Base-by-base conservation (phyloP, 129 eudicot species). In the Glebionis coronaria region DNA sequence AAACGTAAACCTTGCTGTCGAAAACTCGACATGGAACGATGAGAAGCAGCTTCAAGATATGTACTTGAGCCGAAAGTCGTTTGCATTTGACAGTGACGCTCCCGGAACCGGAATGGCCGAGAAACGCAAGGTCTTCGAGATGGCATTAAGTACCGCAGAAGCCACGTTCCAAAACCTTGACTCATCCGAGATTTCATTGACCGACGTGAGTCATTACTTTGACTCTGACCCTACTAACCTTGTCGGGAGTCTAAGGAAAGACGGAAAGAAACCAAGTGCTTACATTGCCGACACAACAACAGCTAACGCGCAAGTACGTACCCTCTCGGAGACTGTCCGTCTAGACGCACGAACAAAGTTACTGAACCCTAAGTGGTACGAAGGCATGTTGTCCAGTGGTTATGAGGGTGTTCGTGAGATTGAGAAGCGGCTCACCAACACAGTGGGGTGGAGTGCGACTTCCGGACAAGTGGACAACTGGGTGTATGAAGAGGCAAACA, bases 1-100 rank as follows among this genome's bases (percentile, higher is more conserved):
- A 29, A 94, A 94, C 49, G 77, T 94, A 7, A 94, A 94, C 82
- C 97, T 94, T 56, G 99, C 99, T 1, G 99, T 94, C 13, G 99
- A 94, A 80, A 94, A 94, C 53, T 94, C 99, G 19, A 66, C 99
- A 56, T 94, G 99, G 99, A 90, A 87, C 13, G 99, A 94, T 15
- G 97, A 94, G 81, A 94, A 94, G 77, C 99, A 94, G 80, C 97
- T 94, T 57, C 99, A 94, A 76, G 99, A 94, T 78, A 94, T 94
- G 99, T 94, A 94, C 75, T 71, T 94, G 78, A 90, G 95, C 80
- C 65, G 99, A 42, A 94, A 94, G 82, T 94, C 99, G 0, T 94
- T 94, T 66, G 99, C 99, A 15, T 94, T 94, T 16, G 94, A 94
- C 80, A 67, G 82, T 16, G 99, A 94, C 74, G 84, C 97, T 12